Conservation (phyloP, 2,329 filamentous ascomycete species). For the Tolypocladium nubicola region DNA sequence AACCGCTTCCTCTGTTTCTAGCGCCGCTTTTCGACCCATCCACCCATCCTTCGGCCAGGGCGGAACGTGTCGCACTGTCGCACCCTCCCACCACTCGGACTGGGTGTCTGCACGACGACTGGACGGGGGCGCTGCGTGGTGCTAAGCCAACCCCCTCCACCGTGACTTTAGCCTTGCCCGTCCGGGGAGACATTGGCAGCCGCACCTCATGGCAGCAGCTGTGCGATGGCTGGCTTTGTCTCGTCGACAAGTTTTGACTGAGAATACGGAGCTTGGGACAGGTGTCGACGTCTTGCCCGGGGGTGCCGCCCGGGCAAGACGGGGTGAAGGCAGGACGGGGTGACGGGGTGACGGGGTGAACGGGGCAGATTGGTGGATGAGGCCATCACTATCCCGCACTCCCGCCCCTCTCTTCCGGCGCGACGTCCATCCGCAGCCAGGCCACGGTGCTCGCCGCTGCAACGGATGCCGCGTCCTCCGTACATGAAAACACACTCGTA, state of each 20-base stretch:
- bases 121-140: neutral
- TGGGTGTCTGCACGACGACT: neutral
- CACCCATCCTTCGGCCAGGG: neutral
- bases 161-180: neutral
- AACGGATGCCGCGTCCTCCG: neutral
- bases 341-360: no score
- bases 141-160: neutral
- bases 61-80: neutral
- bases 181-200: neutral
- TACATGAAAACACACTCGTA: neutral
- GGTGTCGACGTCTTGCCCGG: neutral
- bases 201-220: neutral
- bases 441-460: neutral
- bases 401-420: neutral
- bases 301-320: neutral
- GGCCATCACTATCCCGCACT: neutral
- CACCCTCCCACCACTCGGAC: constrained; percentile 1
- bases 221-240: neutral
- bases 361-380: neutral
- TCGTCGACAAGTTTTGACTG: neutral
- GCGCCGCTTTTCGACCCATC: neutral
- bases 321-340: neutral
- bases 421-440: neutral
- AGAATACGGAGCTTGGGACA: neutral
- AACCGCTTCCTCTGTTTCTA: neutral